Evolutionary conservation across 2,329 filamentous ascomycete species (phyloP), one percentile per base, ranked within the genome.

Genomic region (Onygena corvina): DNA sequence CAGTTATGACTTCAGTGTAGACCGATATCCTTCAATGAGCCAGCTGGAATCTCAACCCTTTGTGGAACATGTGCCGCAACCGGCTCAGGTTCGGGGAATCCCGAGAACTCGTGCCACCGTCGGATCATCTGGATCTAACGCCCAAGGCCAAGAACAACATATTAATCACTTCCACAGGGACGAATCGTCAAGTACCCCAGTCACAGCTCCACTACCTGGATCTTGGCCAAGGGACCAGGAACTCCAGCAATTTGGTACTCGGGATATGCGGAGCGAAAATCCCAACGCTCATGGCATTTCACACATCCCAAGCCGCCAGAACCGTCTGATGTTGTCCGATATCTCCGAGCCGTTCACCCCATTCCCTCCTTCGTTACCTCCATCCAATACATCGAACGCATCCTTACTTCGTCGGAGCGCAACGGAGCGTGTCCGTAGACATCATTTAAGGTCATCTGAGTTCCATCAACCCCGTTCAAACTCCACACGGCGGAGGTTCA

Each of bases 11-110:
- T 46, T 8, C n/a, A 16, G 20, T 12, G 18, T 20, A 4, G 14
- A 11, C 9, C 52, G 54, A 21, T 56, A 52, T 18, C 54, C 54
- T n/a, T 48, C 52, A 3, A 44, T 56, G 33, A 48, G 50, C 12
- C 54, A 54, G 30, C 25, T 56, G 5, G 52, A 56, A 38, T 20
- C 40, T n/a, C 42, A 33, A 9, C 30, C 18, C n/a, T 27, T 33
- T 8, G n/a, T 46, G 3, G 33, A 12, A 16, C 42, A 12, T 18
- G 14, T 11, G 3, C 42, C 42, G 14, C 27, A 31, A 11, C 42
- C 27, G 33, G 7, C 18, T 21, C 14, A 3, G 8, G 36, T 23
- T 38, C 14, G 36, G 36, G 9, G 11, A 12, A 11, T 21, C 36
- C 18, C 23, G 4, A 12, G 38, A 5, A 4, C 38, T 27, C 21